Percentiles rank a stretch among this genome's conserved stretches.
phyloP scores from a whole-genome alignment of 2,329 filamentous ascomycete species.

The Dothiorella sarmentorum region DNA sequence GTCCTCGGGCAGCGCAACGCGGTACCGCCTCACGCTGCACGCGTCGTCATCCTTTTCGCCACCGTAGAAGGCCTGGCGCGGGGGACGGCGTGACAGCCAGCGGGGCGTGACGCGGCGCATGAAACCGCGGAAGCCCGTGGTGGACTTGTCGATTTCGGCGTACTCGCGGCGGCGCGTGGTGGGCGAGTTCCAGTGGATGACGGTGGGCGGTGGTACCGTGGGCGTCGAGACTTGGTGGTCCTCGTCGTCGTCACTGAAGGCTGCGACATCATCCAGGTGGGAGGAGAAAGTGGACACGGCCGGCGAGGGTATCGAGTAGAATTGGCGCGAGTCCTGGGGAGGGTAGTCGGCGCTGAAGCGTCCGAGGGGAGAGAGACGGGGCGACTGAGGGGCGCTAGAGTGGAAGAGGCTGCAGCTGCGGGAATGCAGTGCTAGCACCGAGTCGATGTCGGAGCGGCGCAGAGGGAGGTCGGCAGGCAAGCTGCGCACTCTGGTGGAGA shows the following conservation, averaged over 20 bases:
- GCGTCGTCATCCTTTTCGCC: conserved; percentile 24
- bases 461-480: conserved; percentile 30
- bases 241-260: background rate
- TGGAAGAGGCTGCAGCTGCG: conserved; percentile 34
- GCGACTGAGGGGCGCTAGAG: conserved; percentile 11
- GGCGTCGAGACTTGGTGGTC: background rate
- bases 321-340: background rate
- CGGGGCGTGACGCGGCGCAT: conserved; percentile 31
- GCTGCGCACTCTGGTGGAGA: conserved; percentile 25
- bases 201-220: conserved; percentile 25
- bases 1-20: conserved; percentile 30
- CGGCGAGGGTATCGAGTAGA: background rate
- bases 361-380: background rate
- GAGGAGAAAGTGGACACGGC: background rate
- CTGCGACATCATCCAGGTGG: background rate
- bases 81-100: conserved; percentile 29
- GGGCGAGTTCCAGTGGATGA: conserved; percentile 38
- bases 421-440: conserved; percentile 39
- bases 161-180: conserved; percentile 35
- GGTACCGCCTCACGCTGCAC: conserved; percentile 37
- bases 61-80: conserved; percentile 34
- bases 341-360: conserved; percentile 12
- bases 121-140: conserved; percentile 35
- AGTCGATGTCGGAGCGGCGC: conserved; percentile 34
- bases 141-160: conserved; percentile 36